A percentile compares a stretch with the other conserved stretches of the same genome.
Evolutionary conservation across 2,329 filamentous ascomycete genomes (phyloP).

Genomic region (Colletotrichum australisinense): DNA sequence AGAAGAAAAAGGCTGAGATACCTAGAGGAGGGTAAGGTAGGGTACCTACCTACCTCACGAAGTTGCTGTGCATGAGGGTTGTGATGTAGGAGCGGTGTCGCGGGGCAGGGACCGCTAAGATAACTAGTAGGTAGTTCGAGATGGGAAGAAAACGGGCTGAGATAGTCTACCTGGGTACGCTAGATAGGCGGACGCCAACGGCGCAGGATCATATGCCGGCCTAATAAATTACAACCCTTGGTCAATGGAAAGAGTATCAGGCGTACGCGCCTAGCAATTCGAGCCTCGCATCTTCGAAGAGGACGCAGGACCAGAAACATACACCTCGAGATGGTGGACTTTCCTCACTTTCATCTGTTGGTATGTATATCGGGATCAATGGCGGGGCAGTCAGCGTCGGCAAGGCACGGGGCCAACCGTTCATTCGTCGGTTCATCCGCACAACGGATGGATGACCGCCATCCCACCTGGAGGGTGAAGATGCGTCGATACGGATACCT

Average conservation of each 20-base stretch:
- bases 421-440: conserved; percentile 21
- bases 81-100: neutral
- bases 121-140: neutral
- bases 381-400: neutral
- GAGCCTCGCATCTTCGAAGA: neutral
- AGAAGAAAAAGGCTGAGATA: no score
- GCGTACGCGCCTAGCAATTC: neutral
- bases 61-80: neutral
- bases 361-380: neutral
- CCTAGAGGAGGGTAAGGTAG: neutral
- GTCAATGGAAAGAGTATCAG: neutral
- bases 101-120: neutral
- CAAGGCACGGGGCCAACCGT: neutral
- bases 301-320: neutral
- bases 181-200: neutral
- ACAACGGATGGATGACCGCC: neutral
- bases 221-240: neutral
- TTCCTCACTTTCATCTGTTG: neutral
- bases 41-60: neutral
- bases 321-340: neutral
- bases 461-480: neutral
- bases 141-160: neutral
- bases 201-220: neutral
- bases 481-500: no score
- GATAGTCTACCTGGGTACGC: neutral